Percentiles rank a stretch among this genome's conserved stretches.
Conservation (phyloP, 1,284 basidiomycete species). For the Ganoderma lucidum region DNA sequence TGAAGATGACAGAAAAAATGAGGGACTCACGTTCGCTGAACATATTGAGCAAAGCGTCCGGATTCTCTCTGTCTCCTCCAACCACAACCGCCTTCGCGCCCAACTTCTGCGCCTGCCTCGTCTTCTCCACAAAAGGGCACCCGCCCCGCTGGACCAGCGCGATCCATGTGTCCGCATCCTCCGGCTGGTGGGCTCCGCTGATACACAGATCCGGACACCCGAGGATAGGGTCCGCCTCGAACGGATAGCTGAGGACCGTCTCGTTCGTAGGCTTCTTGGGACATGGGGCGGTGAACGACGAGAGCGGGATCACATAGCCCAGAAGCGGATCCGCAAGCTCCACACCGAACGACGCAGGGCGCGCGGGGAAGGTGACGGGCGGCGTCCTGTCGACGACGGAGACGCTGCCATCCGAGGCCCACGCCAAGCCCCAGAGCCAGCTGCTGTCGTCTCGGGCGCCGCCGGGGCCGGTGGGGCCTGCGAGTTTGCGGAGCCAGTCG, state of each 20-base stretch:
- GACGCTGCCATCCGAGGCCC: conserved; percentile 81
- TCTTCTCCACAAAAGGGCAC: conserved; percentile 91
- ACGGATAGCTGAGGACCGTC: conserved; percentile 24
- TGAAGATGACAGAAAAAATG: conserved; percentile 19
- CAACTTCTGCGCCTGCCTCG: conserved; percentile 79
- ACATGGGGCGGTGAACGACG: conserved; percentile 72
- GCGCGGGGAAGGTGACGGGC: conserved; percentile 68
- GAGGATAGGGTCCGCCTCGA: conserved; percentile 49
- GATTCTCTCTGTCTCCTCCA: conserved; percentile 80
- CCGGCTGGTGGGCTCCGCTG: conserved; percentile 57
- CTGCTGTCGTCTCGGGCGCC: conserved; percentile 40
- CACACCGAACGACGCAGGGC: conserved; percentile 76
- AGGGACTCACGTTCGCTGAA: conserved; percentile 78
- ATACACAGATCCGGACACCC: conserved; percentile 75
- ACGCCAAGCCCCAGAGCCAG: conserved; percentile 58
- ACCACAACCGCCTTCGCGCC: conserved; percentile 92
- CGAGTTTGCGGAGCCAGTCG: conserved; percentile 41
- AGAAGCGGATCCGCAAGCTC: conserved; percentile 74
- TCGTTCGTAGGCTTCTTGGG: conserved; percentile 38
- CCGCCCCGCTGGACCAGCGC: conserved; percentile 87
- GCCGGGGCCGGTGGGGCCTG: conserved; percentile 22
- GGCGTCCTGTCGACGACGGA: conserved; percentile 79
- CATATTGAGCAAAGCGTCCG: conserved; percentile 89
- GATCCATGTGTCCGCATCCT: conserved; percentile 77
- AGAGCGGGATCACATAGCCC: conserved; percentile 81